phyloP scores from a whole-genome alignment of 805 yeast species.

The Sugiyamaella marilandica region DNA sequence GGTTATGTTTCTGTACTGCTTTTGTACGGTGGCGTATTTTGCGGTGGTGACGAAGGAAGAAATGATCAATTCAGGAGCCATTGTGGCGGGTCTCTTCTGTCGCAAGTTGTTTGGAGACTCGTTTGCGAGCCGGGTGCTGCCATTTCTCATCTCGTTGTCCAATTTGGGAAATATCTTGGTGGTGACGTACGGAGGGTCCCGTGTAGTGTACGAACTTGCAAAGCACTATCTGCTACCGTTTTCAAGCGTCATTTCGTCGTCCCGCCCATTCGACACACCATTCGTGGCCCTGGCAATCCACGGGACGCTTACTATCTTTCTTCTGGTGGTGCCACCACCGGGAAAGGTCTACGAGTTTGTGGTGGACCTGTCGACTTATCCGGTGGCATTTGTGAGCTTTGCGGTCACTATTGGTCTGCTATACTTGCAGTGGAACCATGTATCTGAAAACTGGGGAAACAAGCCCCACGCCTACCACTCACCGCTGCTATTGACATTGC shows the following conservation, averaged over 20 bases:
- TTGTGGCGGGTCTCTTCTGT: constrained; percentile 61
- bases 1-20: constrained; percentile 49
- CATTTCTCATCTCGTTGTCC: constrained; percentile 55
- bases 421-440: constrained; percentile 43
- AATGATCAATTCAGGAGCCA: constrained; percentile 49
- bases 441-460: constrained; percentile 40
- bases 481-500: constrained; percentile 27
- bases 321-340: constrained; percentile 55
- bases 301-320: constrained; percentile 51
- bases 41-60: constrained; percentile 44
- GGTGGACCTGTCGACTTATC: constrained; percentile 58
- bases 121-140: constrained; percentile 45
- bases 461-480: constrained; percentile 29
- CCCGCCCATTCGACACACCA: constrained; percentile 37
- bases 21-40: constrained; percentile 56
- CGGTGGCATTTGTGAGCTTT: constrained; percentile 56
- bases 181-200: constrained; percentile 56
- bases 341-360: constrained; percentile 61
- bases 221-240: constrained; percentile 47
- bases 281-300: constrained; percentile 47
- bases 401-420: constrained; percentile 49
- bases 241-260: constrained; percentile 41
- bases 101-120: constrained; percentile 53
- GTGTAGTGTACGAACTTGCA: constrained; percentile 57
- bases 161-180: constrained; percentile 63